Evolutionary conservation across 768 basidiomycete species (phyloP).

Genomic region (Leccinum aurantiacum): DNA sequence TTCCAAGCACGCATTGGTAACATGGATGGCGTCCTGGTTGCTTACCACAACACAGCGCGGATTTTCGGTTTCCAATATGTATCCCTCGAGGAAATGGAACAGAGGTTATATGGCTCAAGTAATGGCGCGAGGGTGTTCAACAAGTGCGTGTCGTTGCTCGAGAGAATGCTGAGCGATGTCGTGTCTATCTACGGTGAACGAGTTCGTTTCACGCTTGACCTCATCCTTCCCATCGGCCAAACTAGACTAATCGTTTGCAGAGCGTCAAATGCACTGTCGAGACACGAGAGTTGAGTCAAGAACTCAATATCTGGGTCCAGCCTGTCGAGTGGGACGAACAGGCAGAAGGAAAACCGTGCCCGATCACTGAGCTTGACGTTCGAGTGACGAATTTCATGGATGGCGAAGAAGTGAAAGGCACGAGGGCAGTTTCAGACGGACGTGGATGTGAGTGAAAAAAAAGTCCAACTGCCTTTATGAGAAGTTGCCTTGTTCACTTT

Average conservation of each 20-base stretch:
- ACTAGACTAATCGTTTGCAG: constrained; percentile 29
- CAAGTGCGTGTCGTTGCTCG: constrained; percentile 70
- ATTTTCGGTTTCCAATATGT: constrained; percentile 96
- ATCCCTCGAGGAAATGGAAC: constrained; percentile 85
- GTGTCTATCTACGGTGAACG: constrained; percentile 60
- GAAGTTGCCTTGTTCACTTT: not conserved
- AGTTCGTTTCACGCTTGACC: constrained; percentile 42
- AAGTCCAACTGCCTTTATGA: not conserved
- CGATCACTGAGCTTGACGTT: constrained; percentile 63
- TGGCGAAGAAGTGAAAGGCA: constrained; percentile 37
- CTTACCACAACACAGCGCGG: constrained; percentile 82
- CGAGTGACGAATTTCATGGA: constrained; percentile 46
- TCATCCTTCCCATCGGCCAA: not conserved
- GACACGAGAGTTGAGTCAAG: constrained; percentile 41
- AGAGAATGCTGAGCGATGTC: constrained; percentile 60
- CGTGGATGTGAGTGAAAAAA: constrained; percentile 17
- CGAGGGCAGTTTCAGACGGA: constrained; percentile 32
- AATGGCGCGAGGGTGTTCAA: constrained; percentile 71
- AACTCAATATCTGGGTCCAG: constrained; percentile 67
- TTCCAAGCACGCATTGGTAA: constrained; percentile 95
- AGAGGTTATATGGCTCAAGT: constrained; percentile 61
- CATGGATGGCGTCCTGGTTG: constrained; percentile 93
- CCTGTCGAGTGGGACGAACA: constrained; percentile 50
- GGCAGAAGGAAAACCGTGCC: constrained; percentile 34
- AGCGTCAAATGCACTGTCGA: constrained; percentile 63